Conservation (phyloP, 176 grass and related monocot genomes). For the Alloteropsis semialata region DNA sequence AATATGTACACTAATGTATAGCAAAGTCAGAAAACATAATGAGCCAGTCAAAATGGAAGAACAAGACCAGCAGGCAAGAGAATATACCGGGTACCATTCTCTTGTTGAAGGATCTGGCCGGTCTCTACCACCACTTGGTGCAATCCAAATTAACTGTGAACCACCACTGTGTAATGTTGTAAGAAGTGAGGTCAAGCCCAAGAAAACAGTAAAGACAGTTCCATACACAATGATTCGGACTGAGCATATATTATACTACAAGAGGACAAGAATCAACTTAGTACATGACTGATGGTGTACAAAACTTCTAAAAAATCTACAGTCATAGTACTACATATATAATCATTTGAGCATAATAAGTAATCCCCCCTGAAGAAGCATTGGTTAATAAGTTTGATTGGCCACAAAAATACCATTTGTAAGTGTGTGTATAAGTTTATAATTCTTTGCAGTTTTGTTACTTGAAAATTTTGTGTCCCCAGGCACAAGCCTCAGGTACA, state of each 20-base stretch:
- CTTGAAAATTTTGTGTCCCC: background rate
- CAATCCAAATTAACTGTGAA: slow-evolving; percentile 98
- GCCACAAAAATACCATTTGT: background rate
- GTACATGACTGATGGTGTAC: background rate
- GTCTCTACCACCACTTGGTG: slow-evolving; percentile 96
- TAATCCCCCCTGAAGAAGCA: background rate
- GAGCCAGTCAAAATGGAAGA: slow-evolving; percentile 24
- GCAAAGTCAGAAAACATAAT: slow-evolving; percentile 4
- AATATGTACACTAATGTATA: background rate
- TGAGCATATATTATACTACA: slow-evolving; percentile 6
- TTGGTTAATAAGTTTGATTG: slow-evolving; percentile 10
- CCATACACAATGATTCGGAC: background rate
- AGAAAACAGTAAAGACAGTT: background rate
- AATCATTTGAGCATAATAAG: background rate
- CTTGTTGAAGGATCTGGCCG: slow-evolving; percentile 70
- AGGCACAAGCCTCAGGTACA: background rate
- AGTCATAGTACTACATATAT: slow-evolving; percentile 8
- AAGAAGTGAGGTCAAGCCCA: slow-evolving; percentile 18
- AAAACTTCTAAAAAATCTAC: background rate
- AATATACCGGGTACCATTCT: slow-evolving; percentile 88
- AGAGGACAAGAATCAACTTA: slow-evolving; percentile 10
- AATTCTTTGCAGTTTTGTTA: background rate
- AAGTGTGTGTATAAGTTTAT: background rate
- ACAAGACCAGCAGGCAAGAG: slow-evolving; percentile 24
- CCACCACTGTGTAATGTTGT: slow-evolving; percentile 48